phyloP scores from a whole-genome alignment of 192 early-diverging fungal genomes.

The Backusella macrospora region DNA sequence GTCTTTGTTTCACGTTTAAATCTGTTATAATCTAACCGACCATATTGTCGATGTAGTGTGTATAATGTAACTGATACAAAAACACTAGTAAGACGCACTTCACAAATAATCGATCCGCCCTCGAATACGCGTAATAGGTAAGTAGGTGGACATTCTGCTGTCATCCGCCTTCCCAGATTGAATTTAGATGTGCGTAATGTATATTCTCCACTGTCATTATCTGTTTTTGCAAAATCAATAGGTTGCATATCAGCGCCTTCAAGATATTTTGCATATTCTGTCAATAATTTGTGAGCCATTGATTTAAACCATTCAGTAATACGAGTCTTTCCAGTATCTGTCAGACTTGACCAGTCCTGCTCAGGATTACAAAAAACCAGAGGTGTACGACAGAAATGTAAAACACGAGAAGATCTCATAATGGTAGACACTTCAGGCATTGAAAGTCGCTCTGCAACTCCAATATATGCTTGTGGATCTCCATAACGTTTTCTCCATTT shows the following conservation, averaged over 20 bases:
- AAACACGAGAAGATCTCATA: constrained; percentile 50
- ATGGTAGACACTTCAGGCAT: constrained; percentile 49
- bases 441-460: constrained; percentile 41
- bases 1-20: constrained; percentile 12
- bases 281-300: constrained; percentile 46
- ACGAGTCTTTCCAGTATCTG: neutral
- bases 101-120: constrained; percentile 61
- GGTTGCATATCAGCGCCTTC: constrained; percentile 58
- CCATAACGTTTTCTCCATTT: constrained; percentile 55
- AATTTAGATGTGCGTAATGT: constrained; percentile 44
- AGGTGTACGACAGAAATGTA: constrained; percentile 60
- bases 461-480: constrained; percentile 20
- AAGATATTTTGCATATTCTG: constrained; percentile 53
- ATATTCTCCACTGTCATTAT: constrained; percentile 25
- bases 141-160: constrained; percentile 47
- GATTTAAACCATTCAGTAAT: constrained; percentile 45
- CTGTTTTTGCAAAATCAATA: constrained; percentile 49
- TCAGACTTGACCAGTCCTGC: constrained; percentile 14
- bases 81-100: constrained; percentile 52
- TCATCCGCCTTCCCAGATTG: constrained; percentile 39
- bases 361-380: constrained; percentile 42
- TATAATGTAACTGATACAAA: constrained; percentile 63
- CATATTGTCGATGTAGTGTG: constrained; percentile 52
- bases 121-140: constrained; percentile 56
- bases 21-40: constrained; percentile 33